Percentiles rank a stretch among this genome's conserved stretches.
phyloP scores from a whole-genome alignment of 192 early-diverging fungal species.

The Coemansia sp. region DNA sequence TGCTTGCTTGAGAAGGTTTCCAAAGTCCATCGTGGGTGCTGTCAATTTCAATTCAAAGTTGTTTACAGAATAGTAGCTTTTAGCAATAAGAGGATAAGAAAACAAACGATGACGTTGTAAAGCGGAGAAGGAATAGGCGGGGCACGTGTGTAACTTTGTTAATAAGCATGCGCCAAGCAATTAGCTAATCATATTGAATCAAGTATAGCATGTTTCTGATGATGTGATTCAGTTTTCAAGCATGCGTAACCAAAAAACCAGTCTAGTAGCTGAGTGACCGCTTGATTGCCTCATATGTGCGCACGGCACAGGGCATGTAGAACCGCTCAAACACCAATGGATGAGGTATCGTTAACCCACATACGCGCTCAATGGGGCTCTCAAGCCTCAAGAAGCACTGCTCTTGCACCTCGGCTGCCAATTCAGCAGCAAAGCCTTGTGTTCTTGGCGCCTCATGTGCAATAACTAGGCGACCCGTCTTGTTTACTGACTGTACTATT shows the following conservation, averaged over 20 bases:
- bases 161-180: not conserved
- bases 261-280: constrained; percentile 68
- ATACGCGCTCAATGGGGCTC: constrained; percentile 86
- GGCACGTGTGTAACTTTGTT: not conserved
- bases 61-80: too few species aligned
- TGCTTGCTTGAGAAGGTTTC: constrained; percentile 25
- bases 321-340: constrained; percentile 92
- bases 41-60: too few species aligned
- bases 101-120: not conserved
- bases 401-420: constrained; percentile 86
- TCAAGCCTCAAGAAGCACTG: constrained; percentile 89
- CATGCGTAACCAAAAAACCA: not conserved
- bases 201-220: too few species aligned
- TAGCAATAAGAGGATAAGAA: not conserved
- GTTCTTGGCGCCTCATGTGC: constrained; percentile 93
- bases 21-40: constrained; percentile 29
- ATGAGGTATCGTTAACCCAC: constrained; percentile 88
- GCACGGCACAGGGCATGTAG: constrained; percentile 83
- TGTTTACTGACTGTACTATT: constrained; percentile 84
- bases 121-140: not conserved
- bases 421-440: constrained; percentile 87
- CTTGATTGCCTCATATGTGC: constrained; percentile 87
- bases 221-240: too few species aligned
- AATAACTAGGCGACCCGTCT: constrained; percentile 89
- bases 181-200: not conserved